Evolutionary conservation across 257 asterid genomes (phyloP).

Genomic region (Penstemon eatonii): DNA sequence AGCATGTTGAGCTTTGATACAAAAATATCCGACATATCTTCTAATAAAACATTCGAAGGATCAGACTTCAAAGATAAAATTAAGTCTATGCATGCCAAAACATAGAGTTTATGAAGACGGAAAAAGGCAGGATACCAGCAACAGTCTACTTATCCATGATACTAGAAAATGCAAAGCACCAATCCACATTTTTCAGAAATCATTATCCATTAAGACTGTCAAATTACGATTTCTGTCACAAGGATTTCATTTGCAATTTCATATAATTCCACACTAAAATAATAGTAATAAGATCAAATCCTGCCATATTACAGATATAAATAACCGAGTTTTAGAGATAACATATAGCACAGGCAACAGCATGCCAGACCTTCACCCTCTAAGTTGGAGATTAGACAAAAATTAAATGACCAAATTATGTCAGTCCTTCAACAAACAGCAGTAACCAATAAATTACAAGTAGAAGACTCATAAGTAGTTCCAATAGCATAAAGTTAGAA

Average conservation of each 20-base stretch:
- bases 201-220: no score
- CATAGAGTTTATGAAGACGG: background rate
- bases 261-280: background rate
- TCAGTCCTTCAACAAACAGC: background rate
- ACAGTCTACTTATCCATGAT: background rate
- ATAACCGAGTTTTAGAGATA: background rate
- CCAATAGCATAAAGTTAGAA: background rate
- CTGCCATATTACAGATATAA: background rate
- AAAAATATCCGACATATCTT: background rate
- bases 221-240: no score
- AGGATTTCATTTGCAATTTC: background rate
- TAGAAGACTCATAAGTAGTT: background rate
- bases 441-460: background rate
- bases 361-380: background rate
- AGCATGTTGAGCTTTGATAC: background rate
- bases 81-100: background rate
- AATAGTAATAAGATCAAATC: background rate
- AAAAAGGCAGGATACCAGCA: background rate
- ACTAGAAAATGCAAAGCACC: background rate
- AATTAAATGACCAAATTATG: background rate
- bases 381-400: background rate
- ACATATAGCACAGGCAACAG: background rate
- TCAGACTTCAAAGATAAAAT: background rate
- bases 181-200: background rate
- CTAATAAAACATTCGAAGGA: background rate